These are phyloP conservation scores for Rosa chinensis DNA, from an alignment of 306 rosid genomes.

Conservation along the genomic window DNA sequence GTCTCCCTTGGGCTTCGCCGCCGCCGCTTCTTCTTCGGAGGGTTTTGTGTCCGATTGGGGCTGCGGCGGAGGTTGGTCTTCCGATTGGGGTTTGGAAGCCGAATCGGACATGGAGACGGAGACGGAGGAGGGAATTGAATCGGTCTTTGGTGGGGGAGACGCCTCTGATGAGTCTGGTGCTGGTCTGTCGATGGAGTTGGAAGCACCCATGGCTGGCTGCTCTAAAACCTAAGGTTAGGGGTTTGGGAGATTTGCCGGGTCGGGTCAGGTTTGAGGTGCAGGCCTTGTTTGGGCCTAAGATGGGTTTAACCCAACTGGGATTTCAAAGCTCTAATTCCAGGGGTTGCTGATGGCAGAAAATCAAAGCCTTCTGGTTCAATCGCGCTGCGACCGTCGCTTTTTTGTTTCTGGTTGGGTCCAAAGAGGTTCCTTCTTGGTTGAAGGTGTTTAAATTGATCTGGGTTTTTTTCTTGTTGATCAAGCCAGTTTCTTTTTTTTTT, in stretches of 20 bases:
- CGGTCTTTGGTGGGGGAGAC: not conserved
- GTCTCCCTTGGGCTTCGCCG: not conserved
- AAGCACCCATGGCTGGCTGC: constrained; percentile 1
- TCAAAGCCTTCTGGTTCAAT: too few relatives aligned
- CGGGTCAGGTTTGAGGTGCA: not conserved
- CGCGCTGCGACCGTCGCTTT: too few relatives aligned
- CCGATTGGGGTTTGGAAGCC: constrained; percentile 22
- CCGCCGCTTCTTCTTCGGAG: not conserved
- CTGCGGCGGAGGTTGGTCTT: constrained; percentile 1
- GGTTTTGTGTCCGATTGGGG: constrained; percentile 16
- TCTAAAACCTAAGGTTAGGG: not conserved
- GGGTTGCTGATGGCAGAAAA: too few relatives aligned
- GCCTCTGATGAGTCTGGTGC: not conserved
- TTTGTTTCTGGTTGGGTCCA: too few relatives aligned
- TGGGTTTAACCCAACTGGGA: not conserved
- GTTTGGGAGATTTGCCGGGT: not conserved
- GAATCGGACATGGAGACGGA: constrained; percentile 28
- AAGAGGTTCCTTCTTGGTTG: too few relatives aligned
- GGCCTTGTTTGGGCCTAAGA: not conserved
- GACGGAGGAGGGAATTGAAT: not conserved
- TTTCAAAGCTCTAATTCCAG: not conserved
- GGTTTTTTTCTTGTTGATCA: too few relatives aligned
- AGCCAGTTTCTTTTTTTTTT: too few relatives aligned
- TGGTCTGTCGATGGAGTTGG: not conserved
- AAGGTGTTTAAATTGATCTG: too few relatives aligned